Evolutionary conservation across 257 asterid species (phyloP).

Genomic region (Ballota nigra): DNA sequence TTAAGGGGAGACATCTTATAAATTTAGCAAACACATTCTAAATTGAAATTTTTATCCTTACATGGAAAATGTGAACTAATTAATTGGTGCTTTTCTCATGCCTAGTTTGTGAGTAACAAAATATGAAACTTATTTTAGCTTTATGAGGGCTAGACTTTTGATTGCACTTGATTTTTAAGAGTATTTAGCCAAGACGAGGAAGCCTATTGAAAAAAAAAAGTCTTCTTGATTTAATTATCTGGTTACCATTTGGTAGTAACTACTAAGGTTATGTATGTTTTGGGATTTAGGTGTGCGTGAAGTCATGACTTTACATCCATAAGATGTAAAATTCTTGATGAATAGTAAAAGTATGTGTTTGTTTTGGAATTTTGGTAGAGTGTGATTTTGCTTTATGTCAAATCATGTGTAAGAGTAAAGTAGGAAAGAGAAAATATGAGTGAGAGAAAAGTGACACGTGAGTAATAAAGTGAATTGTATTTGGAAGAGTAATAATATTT

Average conservation of each 20-base stretch:
- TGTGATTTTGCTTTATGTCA: too few species aligned
- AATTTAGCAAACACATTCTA: neutral
- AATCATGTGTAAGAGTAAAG: too few species aligned
- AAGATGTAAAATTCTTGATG: too few species aligned
- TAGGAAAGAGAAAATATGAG: too few species aligned
- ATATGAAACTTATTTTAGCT: neutral
- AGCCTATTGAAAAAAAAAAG: neutral
- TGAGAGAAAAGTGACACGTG: too few species aligned
- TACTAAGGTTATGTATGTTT: too few species aligned
- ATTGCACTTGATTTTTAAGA: neutral
- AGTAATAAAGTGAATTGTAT: too few species aligned
- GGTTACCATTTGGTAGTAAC: neutral
- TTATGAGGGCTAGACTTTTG: slow-evolving; percentile 15
- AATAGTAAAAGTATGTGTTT: too few species aligned
- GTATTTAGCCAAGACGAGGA: neutral
- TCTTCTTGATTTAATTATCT: neutral
- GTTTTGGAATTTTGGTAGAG: too few species aligned
- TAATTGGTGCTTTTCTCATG: neutral
- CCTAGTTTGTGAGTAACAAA: neutral
- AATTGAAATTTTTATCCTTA: neutral
- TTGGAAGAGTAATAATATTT: too few species aligned
- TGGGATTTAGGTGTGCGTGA: too few species aligned
- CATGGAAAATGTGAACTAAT: neutral
- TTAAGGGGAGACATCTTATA: neutral
- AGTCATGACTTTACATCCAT: too few species aligned